Evolutionary conservation across 2,329 filamentous ascomycete genomes (phyloP), one percentile per base, ranked within the genome.

Genomic region (Fusarium pseudonygamai): DNA sequence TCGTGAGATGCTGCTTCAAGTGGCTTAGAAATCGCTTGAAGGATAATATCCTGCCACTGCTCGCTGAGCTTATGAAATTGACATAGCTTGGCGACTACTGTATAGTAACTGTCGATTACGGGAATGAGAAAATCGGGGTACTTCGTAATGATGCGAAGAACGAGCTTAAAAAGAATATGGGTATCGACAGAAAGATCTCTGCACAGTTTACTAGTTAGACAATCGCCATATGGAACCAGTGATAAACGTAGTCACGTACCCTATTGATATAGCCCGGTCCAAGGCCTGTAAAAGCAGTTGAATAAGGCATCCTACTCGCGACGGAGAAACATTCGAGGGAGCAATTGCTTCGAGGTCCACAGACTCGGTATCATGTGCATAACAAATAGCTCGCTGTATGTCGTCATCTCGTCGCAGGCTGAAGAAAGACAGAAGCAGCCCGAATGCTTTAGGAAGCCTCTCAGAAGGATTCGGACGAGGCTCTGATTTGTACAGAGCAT

Each of bases 341-440:
- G 79, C 74, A 70, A 87, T 83, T 24, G 78, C 74, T 16, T 77
- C 60, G 50, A 84, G 80, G 30, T 80, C 77, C n/a, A 79, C 78
- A 16, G 77, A 75, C 14, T 80, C 75, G 47, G 87, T 78, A 68
- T 88, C 86, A n/a, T 77, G 75, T 43, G 84, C 81, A 64, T 91
- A 85, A 32, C 77, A 67, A 49, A 82, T 79, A 40, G 91, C 79
- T 60, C 89, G 84, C 39, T 78, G 78, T 45, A 87, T 78, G 78
- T 92, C 90, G 57, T 87, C 84, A 52, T 78, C 43, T 58, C 79
- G 77, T 24, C 78, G 79, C 14, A 82, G 76, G 37, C 85, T 84
- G 79, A 88, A 89, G 71, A 88, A 84, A 18, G 84, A 82, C 28
- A 88, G 78, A 32, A 90, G 79, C 14, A 90, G 81, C 37, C 83